These are phyloP conservation scores for Cystofilobasidium ferigula DNA, from an alignment of 768 basidiomycete species.

Conservation along the genomic window DNA sequence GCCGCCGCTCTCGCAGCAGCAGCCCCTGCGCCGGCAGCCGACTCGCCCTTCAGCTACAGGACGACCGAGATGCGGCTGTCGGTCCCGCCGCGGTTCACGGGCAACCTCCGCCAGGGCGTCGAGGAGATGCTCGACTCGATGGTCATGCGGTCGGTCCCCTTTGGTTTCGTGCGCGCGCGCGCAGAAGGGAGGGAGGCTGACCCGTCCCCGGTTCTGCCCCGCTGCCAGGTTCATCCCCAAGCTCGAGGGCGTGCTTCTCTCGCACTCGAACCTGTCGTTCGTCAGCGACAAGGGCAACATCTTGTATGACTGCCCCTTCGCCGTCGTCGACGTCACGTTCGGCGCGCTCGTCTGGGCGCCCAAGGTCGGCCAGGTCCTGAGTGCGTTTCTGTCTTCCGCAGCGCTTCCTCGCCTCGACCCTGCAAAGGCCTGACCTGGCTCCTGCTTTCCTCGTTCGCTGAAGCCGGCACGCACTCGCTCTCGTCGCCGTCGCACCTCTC, in stretches of 20 bases:
- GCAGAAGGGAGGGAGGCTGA: too few species aligned
- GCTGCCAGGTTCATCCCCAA: constrained; percentile 66
- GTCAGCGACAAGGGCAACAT: constrained; percentile 54
- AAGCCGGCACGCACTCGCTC: constrained; percentile 76
- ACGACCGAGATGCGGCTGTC: constrained; percentile 16
- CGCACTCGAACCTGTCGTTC: constrained; percentile 69
- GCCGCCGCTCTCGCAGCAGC: not conserved
- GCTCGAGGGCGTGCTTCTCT: constrained; percentile 73
- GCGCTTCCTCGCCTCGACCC: not conserved
- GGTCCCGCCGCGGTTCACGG: constrained; percentile 20
- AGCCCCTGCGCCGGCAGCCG: not conserved
- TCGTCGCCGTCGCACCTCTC: constrained; percentile 88
- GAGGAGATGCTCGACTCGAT: constrained; percentile 87
- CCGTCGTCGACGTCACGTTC: constrained; percentile 61
- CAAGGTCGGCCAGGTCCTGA: constrained; percentile 62
- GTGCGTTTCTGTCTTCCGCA: constrained; percentile 43
- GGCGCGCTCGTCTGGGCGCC: constrained; percentile 86
- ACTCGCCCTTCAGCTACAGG: constrained; percentile 15
- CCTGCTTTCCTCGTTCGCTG: not conserved
- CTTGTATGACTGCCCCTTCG: constrained; percentile 73
- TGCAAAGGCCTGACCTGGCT: not conserved
- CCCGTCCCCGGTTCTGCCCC: not conserved
- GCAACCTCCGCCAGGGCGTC: constrained; percentile 45
- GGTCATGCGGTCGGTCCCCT: constrained; percentile 71
- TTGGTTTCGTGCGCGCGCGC: too few species aligned